A percentile compares a stretch with the other conserved stretches of the same genome.
These are phyloP conservation scores for Leccinum incarnatum DNA, from an alignment of 768 basidiomycete species.

Conservation along the genomic window DNA sequence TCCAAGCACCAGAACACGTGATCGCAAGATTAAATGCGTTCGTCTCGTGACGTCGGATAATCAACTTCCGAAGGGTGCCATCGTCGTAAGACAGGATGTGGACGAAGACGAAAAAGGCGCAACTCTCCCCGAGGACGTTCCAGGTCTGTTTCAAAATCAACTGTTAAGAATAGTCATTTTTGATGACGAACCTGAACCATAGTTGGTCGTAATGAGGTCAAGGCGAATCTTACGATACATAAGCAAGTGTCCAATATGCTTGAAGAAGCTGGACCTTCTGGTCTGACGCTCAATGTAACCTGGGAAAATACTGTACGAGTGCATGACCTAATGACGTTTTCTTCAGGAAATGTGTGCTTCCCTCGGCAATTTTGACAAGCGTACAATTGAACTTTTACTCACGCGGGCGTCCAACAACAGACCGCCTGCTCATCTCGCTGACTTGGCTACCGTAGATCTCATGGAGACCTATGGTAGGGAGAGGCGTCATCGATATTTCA, in stretches of 20 bases:
- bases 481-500: conserved; percentile 83
- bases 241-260: conserved; percentile 76
- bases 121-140: conserved; percentile 29
- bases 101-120: conserved; percentile 41
- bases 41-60: conserved; percentile 53
- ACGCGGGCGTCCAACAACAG: conserved; percentile 60
- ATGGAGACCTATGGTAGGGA: conserved; percentile 86
- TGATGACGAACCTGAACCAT: conserved; percentile 2
- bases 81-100: conserved; percentile 34
- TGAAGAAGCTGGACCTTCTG: conserved; percentile 61
- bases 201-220: conserved; percentile 43
- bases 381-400: conserved; percentile 81
- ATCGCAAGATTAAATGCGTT: conserved; percentile 58
- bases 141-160: conserved; percentile 26
- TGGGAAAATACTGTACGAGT: background rate
- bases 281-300: conserved; percentile 70
- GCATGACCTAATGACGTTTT: conserved; percentile 6
- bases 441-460: conserved; percentile 65
- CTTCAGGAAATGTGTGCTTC: conserved; percentile 59
- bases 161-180: background rate
- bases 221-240: conserved; percentile 67
- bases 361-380: conserved; percentile 71
- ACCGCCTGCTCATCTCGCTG: conserved; percentile 69
- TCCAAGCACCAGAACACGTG: conserved; percentile 51
- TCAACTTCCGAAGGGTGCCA: conserved; percentile 34